Evolutionary conservation across 2,329 filamentous ascomycete species (phyloP).

Genomic region (Ophiostoma himal-ulmi): DNA sequence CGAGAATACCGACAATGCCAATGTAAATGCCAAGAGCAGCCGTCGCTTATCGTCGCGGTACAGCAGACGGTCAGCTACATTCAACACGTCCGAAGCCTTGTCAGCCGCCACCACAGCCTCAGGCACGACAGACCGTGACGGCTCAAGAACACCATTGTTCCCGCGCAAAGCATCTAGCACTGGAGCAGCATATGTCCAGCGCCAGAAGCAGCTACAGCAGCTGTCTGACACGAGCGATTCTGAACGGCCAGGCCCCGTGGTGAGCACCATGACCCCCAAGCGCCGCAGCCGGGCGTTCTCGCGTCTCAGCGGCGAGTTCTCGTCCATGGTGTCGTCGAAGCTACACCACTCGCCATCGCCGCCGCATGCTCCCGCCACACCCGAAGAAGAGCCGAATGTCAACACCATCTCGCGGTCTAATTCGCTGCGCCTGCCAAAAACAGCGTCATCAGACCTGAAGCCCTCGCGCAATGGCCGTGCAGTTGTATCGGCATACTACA

Average conservation of each 20-base stretch:
- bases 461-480: conserved; percentile 12
- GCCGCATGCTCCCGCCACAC: not conserved
- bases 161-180: conserved; percentile 43
- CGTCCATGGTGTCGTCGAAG: conserved; percentile 17
- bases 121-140: conserved; percentile 14
- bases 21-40: conserved; percentile 2
- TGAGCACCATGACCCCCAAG: not conserved
- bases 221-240: conserved; percentile 27
- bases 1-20: not conserved
- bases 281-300: conserved; percentile 17
- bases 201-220: conserved; percentile 31
- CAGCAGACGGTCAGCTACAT: conserved; percentile 4
- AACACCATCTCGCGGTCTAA: conserved; percentile 3
- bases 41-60: conserved; percentile 21
- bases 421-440: not conserved
- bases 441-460: not conserved
- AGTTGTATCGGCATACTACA: conserved; percentile 22
- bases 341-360: conserved; percentile 18
- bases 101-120: not conserved
- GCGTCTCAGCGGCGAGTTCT: conserved; percentile 19
- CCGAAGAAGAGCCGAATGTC: not conserved
- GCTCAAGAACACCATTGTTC: conserved; percentile 23
- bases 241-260: conserved; percentile 19
- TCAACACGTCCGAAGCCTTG: conserved; percentile 22
- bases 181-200: conserved; percentile 44